phyloP scores from a whole-genome alignment of 2,329 filamentous ascomycete genomes.

The Curvularia lunata region DNA sequence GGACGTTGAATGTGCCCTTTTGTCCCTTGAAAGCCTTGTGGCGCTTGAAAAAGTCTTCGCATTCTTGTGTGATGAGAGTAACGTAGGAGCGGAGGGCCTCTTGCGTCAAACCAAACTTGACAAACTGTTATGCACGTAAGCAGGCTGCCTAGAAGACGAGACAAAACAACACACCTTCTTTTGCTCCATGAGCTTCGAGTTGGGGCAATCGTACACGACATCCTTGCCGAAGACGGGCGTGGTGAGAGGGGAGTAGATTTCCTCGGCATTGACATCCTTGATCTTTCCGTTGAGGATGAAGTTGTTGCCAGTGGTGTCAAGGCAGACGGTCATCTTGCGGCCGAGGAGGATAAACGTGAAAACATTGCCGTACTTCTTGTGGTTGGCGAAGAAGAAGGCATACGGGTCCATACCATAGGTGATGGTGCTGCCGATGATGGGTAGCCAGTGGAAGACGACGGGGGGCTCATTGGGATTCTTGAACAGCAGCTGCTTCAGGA shows the following conservation, averaged over 20 bases:
- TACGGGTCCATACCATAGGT: constrained; percentile 95
- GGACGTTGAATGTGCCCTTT: constrained; percentile 73
- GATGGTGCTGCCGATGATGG: constrained; percentile 85
- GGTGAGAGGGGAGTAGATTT: constrained; percentile 81
- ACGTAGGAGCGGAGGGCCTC: constrained; percentile 79
- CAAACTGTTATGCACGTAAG: constrained; percentile 61
- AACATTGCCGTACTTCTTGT: constrained; percentile 85
- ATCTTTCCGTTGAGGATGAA: constrained; percentile 92
- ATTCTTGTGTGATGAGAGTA: constrained; percentile 76
- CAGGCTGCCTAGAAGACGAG: not conserved
- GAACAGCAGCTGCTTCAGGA: constrained; percentile 78
- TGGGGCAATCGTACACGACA: constrained; percentile 90
- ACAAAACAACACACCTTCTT: constrained; percentile 71
- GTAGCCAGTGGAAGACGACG: constrained; percentile 69
- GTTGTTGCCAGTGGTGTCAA: constrained; percentile 83
- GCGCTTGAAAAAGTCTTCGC: constrained; percentile 73
- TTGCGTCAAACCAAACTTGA: constrained; percentile 80
- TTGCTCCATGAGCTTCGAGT: constrained; percentile 93
- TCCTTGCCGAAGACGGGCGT: constrained; percentile 78
- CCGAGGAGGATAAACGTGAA: constrained; percentile 90
- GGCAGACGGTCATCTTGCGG: constrained; percentile 85
- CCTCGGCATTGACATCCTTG: constrained; percentile 87
- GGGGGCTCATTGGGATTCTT: constrained; percentile 74
- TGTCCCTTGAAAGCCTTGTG: constrained; percentile 70
- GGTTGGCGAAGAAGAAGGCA: constrained; percentile 76